Base-by-base conservation (phyloP, 2,329 filamentous ascomycete genomes). In the Torrubiella hemipterigena region DNA sequence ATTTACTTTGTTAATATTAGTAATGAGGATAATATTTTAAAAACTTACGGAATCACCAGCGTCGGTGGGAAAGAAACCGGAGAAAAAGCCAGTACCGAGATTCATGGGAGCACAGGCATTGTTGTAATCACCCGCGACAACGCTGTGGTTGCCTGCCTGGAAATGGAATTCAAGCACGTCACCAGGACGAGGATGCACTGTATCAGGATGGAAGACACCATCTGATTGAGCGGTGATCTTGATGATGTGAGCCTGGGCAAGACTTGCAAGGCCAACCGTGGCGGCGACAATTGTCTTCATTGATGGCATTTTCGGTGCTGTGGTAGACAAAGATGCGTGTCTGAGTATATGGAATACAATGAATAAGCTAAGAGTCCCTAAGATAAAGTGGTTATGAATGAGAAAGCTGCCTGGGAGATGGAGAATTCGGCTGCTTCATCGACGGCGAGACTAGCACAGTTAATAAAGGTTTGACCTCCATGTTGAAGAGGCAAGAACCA, bases 91-190 rank as follows among this genome's bases (percentile, higher is more conserved):
- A n/a, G 38, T 44, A 30, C 48, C 47, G 13, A 48, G 21, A 17
- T 49, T 36, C 9, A 52, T 20, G 15, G 54, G 49, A 17, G 47
- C 45, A 41, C 55, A 59, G n/a, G 55, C 51, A 29, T 47, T 46
- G 9, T 43, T 34, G 38, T 55, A 59, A 38, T 46, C 47, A 17
- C 54, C 55, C 22, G 45, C 42, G 14, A 54, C 54, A 11, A 58
- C 53, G 33, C 51, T 55, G 49, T 59, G 56, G 34, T 59, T 55
- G 34, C 44, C 42, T 13, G 51, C 38, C 31, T 51, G 43, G 21
- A 59, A 59, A 27, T 49, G 48, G 30, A 59, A 58, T 40, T 57
- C 52, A 22, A 59, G 36, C 10, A 54, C 31, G 34, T 58, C 56
- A 11, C 49, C 52, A 29, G 47, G 37, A 5, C 47, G 39, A 25